A percentile compares a stretch with the other conserved stretches of the same genome.
These are phyloP conservation scores for Medicago arabica DNA, from an alignment of 306 rosid genomes.

Conservation along the genomic window DNA sequence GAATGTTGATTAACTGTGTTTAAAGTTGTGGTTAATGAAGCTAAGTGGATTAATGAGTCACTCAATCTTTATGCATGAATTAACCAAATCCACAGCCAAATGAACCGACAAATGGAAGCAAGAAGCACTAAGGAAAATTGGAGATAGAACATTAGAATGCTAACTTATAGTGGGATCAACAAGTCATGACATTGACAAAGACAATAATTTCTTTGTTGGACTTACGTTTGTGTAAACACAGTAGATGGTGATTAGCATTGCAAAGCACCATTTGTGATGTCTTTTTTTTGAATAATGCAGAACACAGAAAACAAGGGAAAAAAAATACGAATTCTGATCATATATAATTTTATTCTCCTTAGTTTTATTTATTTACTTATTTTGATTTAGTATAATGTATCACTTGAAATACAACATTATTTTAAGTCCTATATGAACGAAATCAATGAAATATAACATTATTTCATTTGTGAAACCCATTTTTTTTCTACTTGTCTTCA, in stretches of 20 bases:
- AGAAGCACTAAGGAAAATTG: conserved; percentile 29
- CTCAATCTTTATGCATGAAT: neutral
- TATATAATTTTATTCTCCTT: too few relatives aligned
- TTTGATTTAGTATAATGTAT: too few relatives aligned
- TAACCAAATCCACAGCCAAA: neutral
- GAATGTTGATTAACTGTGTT: too few relatives aligned
- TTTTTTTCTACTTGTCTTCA: too few relatives aligned
- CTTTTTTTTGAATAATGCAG: too few relatives aligned
- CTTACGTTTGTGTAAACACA: neutral
- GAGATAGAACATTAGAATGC: conserved; percentile 11
- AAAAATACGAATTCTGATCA: too few relatives aligned
- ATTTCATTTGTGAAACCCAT: too few relatives aligned
- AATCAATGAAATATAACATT: too few relatives aligned
- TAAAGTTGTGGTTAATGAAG: neutral
- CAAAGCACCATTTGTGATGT: neutral
- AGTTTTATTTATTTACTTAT: too few relatives aligned
- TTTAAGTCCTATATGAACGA: too few relatives aligned
- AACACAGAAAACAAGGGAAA: neutral
- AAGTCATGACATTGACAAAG: conserved; percentile 20
- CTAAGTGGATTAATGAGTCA: neutral
- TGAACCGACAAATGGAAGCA: neutral
- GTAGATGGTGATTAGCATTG: neutral
- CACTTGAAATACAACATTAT: too few relatives aligned
- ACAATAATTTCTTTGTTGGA: conserved; percentile 27
- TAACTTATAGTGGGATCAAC: conserved; percentile 35